Conservation (phyloP, 176 grass and related monocot species). For the Puccinellia tenuiflora region DNA sequence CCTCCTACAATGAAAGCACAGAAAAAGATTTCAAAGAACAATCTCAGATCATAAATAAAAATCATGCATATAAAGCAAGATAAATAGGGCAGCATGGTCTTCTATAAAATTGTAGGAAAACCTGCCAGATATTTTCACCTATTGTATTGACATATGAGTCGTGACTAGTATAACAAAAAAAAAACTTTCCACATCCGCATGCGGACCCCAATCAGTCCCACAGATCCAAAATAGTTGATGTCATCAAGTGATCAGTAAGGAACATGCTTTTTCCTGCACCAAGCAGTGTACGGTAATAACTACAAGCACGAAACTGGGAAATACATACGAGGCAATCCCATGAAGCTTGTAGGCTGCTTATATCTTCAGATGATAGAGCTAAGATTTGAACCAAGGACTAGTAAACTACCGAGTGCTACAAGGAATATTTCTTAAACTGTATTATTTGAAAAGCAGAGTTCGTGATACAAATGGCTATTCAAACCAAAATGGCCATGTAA, state of each 20-base stretch:
- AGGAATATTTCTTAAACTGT: not conserved
- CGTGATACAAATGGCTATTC: not conserved
- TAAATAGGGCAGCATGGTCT: not conserved
- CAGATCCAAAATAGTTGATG: not conserved
- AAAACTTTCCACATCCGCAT: not conserved
- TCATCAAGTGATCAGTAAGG: not conserved
- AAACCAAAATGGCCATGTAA: not conserved
- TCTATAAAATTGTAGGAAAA: not conserved
- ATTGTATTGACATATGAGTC: not conserved
- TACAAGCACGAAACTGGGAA: not conserved
- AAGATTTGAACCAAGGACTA: not conserved
- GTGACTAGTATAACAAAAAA: not conserved
- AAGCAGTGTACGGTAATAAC: not conserved
- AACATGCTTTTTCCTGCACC: not conserved
- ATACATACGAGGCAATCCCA: not conserved
- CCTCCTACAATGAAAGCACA: slow-evolving; percentile 59
- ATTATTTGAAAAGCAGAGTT: not conserved
- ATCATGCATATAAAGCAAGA: not conserved
- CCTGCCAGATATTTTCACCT: not conserved
- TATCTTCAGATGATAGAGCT: not conserved
- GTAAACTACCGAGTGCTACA: not conserved
- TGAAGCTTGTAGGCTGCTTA: not conserved
- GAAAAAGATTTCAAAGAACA: slow-evolving; percentile 6
- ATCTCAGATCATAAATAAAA: not conserved
- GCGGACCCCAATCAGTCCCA: not conserved